Evolutionary conservation across 352 stramenopile species (phyloP), one percentile per base, ranked within the genome.

Genomic region (Phytophthora hybrid): DNA sequence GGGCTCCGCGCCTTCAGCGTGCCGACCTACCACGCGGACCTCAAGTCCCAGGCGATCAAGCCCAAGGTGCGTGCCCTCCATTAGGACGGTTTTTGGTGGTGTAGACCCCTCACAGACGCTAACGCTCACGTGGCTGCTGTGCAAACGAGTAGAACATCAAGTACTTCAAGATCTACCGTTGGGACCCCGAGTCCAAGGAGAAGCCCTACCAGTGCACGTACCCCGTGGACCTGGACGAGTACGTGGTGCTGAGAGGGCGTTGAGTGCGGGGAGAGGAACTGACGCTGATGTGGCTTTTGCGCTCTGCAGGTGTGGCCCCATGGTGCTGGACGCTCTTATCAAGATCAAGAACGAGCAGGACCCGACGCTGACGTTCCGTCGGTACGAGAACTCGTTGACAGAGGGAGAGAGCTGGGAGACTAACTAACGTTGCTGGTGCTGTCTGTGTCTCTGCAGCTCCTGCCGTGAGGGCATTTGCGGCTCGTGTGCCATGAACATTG

Each of bases 291-390:
- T n/a, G n/a, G n/a, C n/a, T n/a, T n/a, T n/a, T 66, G 19, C 56
- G 39, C 13, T 31, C n/a, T 78, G 32, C 57, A 97, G 91, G 21
- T 98, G 98, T 70, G 98, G 98, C 14, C 97, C 97, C 32, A 99
- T 99, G 98, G 94, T 99, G 51, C 83, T 99, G 56, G 98, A 99
- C 78, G 98, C 97, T n/a, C 83, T 99, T n/a, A 89, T 99, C 66
- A 99, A 99, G 87, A 99, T 99, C 77, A 99, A 99, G 89, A 98
- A 98, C 78, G 97, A 99, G 72, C 94, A 99, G 86, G 98, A 99
- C 88, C 95, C 97, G 5, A 99, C 97, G 51, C 84, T 99, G 18
- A 99, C 98, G 52, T 99, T 99, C 85, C 96, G 98, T 47, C 91
- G 98, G 77, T 91, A 52, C 31, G 76, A 23, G n/a, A 21, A 54